A percentile compares a stretch with the other conserved stretches of the same genome.
Evolutionary conservation across 2,329 filamentous ascomycete genomes (phyloP).

Genomic region (Catunica adiposa): DNA sequence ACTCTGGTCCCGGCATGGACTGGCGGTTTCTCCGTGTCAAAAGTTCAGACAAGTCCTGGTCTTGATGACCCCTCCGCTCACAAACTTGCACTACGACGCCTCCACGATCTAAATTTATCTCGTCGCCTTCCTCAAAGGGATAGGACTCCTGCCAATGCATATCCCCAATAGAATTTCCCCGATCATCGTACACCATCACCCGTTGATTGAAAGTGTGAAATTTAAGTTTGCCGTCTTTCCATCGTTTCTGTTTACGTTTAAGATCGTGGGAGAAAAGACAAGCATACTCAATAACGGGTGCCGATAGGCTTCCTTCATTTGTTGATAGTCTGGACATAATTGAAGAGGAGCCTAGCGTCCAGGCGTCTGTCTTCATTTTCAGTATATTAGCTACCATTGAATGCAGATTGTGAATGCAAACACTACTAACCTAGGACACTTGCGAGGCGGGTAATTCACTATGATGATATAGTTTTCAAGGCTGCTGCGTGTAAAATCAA

Average conservation of each 20-base stretch:
- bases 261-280: constrained; percentile 82
- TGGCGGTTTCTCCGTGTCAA: constrained; percentile 41
- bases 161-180: constrained; percentile 68
- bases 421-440: too few relatives aligned
- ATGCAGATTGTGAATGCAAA: too few relatives aligned
- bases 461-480: too few relatives aligned
- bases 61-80: constrained; percentile 52
- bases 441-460: too few relatives aligned
- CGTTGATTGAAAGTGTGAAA: constrained; percentile 85
- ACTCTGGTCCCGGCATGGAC: constrained; percentile 9
- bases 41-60: constrained; percentile 64
- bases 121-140: constrained; percentile 64
- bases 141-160: constrained; percentile 58
- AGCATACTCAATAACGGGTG: constrained; percentile 61
- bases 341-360: background rate
- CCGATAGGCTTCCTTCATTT: constrained; percentile 38
- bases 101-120: constrained; percentile 60
- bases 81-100: constrained; percentile 65
- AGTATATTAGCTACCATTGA: background rate
- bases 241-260: constrained; percentile 73
- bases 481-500: too few relatives aligned
- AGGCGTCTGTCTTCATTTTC: background rate
- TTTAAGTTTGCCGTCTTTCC: constrained; percentile 80
- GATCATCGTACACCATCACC: constrained; percentile 76
- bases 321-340: background rate